phyloP scores from a whole-genome alignment of 2,329 filamentous ascomycete species.

The Aspergillus flavus region DNA sequence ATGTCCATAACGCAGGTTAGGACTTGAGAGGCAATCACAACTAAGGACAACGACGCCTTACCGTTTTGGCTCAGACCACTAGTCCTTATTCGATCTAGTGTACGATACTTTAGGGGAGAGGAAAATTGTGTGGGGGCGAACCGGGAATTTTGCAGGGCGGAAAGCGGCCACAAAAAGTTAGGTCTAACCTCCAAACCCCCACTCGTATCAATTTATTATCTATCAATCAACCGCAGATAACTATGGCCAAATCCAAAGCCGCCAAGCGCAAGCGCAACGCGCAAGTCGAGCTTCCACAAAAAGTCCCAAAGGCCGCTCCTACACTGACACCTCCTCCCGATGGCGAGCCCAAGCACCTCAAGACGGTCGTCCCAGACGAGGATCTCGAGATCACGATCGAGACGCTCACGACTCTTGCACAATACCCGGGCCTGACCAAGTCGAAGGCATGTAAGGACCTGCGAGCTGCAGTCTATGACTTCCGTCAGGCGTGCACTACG shows the following conservation, averaged over 20 bases:
- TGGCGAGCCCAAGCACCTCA: slow-evolving; percentile 31
- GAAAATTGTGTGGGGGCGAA: neutral
- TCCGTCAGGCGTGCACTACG: slow-evolving; percentile 69
- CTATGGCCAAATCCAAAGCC: slow-evolving; percentile 33
- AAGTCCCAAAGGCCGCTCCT: slow-evolving; percentile 23
- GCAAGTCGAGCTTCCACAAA: slow-evolving; percentile 29
- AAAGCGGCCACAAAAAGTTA: neutral
- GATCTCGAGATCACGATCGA: slow-evolving; percentile 70
- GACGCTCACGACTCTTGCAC: slow-evolving; percentile 60
- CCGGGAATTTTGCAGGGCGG: neutral
- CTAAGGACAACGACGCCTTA: neutral
- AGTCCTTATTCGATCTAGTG: neutral
- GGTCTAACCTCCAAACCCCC: neutral
- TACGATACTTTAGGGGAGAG: neutral
- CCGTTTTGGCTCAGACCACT: neutral
- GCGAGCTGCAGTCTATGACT: slow-evolving; percentile 68
- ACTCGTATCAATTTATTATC: neutral
- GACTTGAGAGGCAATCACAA: neutral
- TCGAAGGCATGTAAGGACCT: slow-evolving; percentile 69
- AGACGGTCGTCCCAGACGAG: slow-evolving; percentile 47
- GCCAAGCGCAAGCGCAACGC: slow-evolving; percentile 36
- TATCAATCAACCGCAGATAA: neutral
- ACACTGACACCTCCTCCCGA: slow-evolving; percentile 30
- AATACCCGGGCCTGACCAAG: slow-evolving; percentile 66
- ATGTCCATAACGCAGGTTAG: neutral